Evolutionary conservation across 1,284 basidiomycete species (phyloP).

Genomic region (Ceratobasidium sp.): DNA sequence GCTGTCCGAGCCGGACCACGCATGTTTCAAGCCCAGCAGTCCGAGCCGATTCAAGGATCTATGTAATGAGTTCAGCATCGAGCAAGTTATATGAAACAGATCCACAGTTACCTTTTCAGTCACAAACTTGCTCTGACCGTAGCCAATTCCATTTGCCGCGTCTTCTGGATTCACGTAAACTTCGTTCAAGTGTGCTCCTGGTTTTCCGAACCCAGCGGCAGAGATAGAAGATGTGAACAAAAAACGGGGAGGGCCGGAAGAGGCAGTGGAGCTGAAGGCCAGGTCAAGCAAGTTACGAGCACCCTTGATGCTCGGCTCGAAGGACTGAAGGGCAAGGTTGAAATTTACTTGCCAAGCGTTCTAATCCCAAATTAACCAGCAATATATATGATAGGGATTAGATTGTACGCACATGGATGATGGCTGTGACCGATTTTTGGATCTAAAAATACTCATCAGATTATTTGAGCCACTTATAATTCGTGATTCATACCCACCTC

Average conservation of each 20-base stretch:
- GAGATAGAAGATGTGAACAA: constrained; percentile 42
- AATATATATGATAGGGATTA: not conserved
- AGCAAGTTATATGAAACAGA: too few species aligned
- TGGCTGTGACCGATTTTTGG: constrained; percentile 50
- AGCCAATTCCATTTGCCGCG: constrained; percentile 28
- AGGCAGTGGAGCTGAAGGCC: constrained; percentile 27
- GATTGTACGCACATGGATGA: constrained; percentile 50
- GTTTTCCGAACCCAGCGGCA: not conserved
- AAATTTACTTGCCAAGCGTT: constrained; percentile 51
- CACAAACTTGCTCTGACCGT: constrained; percentile 44
- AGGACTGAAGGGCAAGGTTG: constrained; percentile 43
- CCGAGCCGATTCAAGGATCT: constrained; percentile 19
- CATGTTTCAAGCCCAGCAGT: constrained; percentile 4
- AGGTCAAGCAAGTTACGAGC: constrained; percentile 44
- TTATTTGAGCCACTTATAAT: not conserved
- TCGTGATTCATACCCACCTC: constrained; percentile 47
- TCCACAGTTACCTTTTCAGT: constrained; percentile 33
- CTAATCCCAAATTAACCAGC: not conserved
- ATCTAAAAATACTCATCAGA: not conserved
- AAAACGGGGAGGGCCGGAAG: constrained; percentile 21
- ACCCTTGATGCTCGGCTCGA: constrained; percentile 43
- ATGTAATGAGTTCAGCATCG: not conserved
- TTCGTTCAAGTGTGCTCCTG: constrained; percentile 7
- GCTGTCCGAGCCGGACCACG: constrained; percentile 25
- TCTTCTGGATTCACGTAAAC: not conserved